Evolutionary conservation across 345 rosid species (phyloP).

Genomic region (Pistacia atlantica): DNA sequence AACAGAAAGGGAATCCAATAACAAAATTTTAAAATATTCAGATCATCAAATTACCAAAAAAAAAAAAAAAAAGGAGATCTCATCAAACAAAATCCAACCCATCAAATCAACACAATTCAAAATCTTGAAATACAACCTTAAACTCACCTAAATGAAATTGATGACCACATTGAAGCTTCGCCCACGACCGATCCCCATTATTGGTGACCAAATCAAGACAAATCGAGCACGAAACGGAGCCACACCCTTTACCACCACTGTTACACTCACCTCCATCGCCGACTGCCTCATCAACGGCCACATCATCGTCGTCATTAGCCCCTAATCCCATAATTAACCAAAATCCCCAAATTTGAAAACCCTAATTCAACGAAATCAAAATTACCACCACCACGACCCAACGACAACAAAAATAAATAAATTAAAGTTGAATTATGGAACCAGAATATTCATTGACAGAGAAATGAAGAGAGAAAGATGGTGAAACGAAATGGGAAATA

Average conservation of each 20-base stretch:
- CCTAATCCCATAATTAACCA: conserved; percentile 74
- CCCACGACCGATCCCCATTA: conserved; percentile 92
- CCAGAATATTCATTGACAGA: background rate
- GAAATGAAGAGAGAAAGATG: background rate
- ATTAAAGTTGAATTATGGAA: background rate
- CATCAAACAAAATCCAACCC: conserved; percentile 4
- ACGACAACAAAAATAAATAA: background rate
- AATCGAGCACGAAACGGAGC: conserved; percentile 88
- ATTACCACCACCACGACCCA: background rate
- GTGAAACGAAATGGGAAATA: no score
- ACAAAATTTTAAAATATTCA: background rate
- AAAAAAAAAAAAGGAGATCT: conserved; percentile 30
- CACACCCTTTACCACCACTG: conserved; percentile 46
- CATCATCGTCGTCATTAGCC: conserved; percentile 42
- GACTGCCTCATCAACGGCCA: conserved; percentile 49
- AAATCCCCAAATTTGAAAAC: conserved; percentile 28
- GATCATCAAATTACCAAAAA: conserved; percentile 15
- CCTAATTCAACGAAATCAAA: conserved; percentile 17
- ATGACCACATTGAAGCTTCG: conserved; percentile 97
- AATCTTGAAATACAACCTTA: background rate
- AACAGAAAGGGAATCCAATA: background rate
- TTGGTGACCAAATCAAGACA: conserved; percentile 81
- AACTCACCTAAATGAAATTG: conserved; percentile 87
- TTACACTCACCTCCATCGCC: conserved; percentile 39
- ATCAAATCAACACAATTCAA: background rate